Evolutionary conservation across 768 basidiomycete species (phyloP).

Genomic region (Daedaleopsis sinensis): DNA sequence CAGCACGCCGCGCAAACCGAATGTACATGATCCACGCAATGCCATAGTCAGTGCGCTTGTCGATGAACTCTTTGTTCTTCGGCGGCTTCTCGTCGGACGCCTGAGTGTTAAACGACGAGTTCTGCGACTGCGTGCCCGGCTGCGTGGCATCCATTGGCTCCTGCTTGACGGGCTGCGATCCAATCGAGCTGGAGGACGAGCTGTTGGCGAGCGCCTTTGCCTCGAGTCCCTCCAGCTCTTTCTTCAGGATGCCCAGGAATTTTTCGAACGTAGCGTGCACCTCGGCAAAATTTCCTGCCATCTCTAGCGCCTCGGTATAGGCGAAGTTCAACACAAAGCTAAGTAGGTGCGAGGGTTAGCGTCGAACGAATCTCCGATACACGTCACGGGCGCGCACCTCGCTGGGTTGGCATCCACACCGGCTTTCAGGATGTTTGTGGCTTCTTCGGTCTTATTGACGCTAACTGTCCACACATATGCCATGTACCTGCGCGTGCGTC

Average conservation of each 20-base stretch:
- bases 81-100: conserved; percentile 54
- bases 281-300: conserved; percentile 61
- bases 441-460: conserved; percentile 78
- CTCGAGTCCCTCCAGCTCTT: conserved; percentile 65
- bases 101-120: conserved; percentile 52
- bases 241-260: conserved; percentile 67
- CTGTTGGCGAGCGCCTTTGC: conserved; percentile 41
- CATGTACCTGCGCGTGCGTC: conserved; percentile 71
- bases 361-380: too few species aligned
- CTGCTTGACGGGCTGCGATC: conserved; percentile 4
- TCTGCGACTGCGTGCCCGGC: conserved; percentile 17
- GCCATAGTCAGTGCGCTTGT: conserved; percentile 70
- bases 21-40: conserved; percentile 90
- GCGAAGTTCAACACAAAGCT: conserved; percentile 94
- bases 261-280: conserved; percentile 74
- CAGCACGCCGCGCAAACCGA: conserved; percentile 86
- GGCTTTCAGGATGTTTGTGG: conserved; percentile 73
- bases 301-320: conserved; percentile 74
- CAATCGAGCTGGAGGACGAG: conserved; percentile 36
- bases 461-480: conserved; percentile 82
- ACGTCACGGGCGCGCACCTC: conserved; percentile 47
- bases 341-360: neutral
- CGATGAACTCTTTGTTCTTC: conserved; percentile 57
- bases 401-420: conserved; percentile 88
- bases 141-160: conserved; percentile 7